Conservation (phyloP, 306 rosid species). For the Trifolium pratense region DNA sequence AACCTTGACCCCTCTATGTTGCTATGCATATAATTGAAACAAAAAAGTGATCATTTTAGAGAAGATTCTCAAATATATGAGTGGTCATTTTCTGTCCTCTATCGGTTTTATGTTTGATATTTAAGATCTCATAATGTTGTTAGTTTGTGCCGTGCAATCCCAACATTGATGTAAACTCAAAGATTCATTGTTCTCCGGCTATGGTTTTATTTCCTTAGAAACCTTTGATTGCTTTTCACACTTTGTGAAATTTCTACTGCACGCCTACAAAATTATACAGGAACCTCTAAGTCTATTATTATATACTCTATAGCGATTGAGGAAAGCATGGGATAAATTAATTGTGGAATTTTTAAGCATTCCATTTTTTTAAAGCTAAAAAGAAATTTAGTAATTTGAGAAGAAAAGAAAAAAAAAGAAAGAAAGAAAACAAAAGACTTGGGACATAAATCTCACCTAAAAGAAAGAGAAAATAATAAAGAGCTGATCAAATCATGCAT, state of each 20-base stretch:
- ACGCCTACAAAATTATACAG: neutral
- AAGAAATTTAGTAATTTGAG: no score
- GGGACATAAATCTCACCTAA: no score
- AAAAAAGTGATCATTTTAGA: constrained; percentile 6
- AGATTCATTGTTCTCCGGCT: constrained; percentile 33
- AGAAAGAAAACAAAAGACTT: no score
- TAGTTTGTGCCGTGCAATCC: constrained; percentile 26
- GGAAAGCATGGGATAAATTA: neutral
- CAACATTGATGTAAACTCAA: constrained; percentile 39
- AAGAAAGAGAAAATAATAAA: no score
- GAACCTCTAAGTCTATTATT: constrained; percentile 13
- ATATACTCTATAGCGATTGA: neutral
- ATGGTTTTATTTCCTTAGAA: constrained; percentile 29
- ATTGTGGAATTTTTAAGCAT: no score
- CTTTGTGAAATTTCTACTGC: constrained; percentile 2
- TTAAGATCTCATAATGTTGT: constrained; percentile 13
- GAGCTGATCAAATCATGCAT: no score
- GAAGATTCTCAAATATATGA: constrained; percentile 37
- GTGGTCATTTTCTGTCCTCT: constrained; percentile 52
- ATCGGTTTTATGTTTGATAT: constrained; percentile 28
- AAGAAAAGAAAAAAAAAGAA: no score
- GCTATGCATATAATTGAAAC: constrained; percentile 4
- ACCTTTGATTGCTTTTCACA: constrained; percentile 29
- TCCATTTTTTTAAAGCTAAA: no score
- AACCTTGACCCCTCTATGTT: neutral